Conservation (phyloP, 441 rosid genomes). For the Brassica balearica region DNA sequence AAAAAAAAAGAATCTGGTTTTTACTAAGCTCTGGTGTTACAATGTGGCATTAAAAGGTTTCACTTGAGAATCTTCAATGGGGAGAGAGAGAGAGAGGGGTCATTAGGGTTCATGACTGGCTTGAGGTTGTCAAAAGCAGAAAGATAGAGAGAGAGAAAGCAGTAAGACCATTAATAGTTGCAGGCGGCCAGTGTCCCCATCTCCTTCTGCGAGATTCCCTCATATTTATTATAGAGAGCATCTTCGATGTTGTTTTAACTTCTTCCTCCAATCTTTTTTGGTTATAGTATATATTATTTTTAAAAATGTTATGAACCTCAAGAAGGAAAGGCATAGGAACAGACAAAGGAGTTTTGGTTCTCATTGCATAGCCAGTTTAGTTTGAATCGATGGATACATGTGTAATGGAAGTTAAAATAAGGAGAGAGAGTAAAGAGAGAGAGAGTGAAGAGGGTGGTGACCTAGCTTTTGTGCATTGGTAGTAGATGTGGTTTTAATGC, state of each 20-base stretch:
- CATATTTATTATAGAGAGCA: conserved; percentile 42
- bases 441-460: conserved; percentile 63
- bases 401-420: conserved; percentile 19
- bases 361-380: conserved; percentile 41
- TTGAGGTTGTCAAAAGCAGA: conserved; percentile 40
- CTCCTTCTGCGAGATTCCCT: conserved; percentile 44
- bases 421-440: conserved; percentile 52
- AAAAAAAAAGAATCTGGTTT: not conserved
- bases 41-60: conserved; percentile 34
- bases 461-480: conserved; percentile 72
- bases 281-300: not conserved
- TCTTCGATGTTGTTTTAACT: conserved; percentile 38
- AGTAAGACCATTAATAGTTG: conserved; percentile 44
- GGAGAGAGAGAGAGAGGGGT: conserved; percentile 26
- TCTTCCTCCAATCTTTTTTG: conserved; percentile 20
- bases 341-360: conserved; percentile 48
- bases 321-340: conserved; percentile 39
- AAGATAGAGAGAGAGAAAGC: conserved; percentile 26
- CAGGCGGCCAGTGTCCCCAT: conserved; percentile 46
- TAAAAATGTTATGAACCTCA: conserved; percentile 14
- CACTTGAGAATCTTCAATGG: conserved; percentile 36
- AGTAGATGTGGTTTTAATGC: conserved; percentile 79
- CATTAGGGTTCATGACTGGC: conserved; percentile 40
- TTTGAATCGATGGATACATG: conserved; percentile 34
- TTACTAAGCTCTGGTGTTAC: conserved; percentile 27